These are phyloP conservation scores for Lotmaria passim DNA, from an alignment of 208 protist genomes.

Conservation along the genomic window DNA sequence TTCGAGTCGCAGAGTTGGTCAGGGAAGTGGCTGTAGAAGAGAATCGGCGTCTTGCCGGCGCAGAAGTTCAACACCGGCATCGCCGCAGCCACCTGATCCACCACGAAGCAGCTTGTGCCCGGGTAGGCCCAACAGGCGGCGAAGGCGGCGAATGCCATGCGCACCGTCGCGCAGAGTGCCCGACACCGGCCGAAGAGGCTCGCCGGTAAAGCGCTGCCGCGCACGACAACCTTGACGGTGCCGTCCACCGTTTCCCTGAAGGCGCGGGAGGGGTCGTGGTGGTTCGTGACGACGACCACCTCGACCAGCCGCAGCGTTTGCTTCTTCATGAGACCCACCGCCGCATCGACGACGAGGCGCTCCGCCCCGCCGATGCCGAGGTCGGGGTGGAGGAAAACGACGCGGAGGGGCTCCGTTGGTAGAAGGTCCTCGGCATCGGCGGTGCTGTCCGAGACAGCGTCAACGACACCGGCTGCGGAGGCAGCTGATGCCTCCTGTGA, in stretches of 20 bases:
- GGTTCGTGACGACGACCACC: constrained; percentile 92
- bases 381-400: constrained; percentile 96
- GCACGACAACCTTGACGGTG: constrained; percentile 85
- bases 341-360: constrained; percentile 97
- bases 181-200: constrained; percentile 81
- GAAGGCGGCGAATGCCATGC: constrained; percentile 83
- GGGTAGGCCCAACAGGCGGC: constrained; percentile 41
- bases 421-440: constrained; percentile 18
- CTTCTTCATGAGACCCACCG: constrained; percentile 79
- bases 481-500: neutral
- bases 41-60: constrained; percentile 53
- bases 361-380: constrained; percentile 98
- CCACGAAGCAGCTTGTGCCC: constrained; percentile 83
- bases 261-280: constrained; percentile 91
- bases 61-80: constrained; percentile 81
- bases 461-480: neutral
- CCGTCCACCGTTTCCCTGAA: constrained; percentile 96
- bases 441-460: neutral
- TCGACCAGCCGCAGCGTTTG: constrained; percentile 67
- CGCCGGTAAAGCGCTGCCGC: constrained; percentile 87
- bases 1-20: constrained; percentile 93
- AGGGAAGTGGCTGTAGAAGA: constrained; percentile 99
- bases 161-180: constrained; percentile 89
- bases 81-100: constrained; percentile 95
- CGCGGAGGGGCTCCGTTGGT: constrained; percentile 34